phyloP scores from a whole-genome alignment of 2,329 filamentous ascomycete species.

The Aureobasidium sp. region DNA sequence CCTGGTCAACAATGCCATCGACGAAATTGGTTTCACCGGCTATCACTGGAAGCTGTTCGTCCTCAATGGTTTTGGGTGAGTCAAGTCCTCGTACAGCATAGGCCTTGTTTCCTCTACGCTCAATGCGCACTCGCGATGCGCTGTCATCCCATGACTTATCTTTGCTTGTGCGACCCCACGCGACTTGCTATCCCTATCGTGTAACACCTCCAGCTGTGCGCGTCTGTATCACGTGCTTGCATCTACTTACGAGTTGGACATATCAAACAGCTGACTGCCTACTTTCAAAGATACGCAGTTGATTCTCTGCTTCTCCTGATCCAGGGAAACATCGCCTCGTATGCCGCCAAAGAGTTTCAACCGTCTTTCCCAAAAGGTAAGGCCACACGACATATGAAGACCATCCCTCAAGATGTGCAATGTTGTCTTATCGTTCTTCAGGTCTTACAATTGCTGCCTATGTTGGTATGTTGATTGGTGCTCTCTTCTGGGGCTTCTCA shows the following conservation, averaged over 20 bases:
- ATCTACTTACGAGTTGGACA: neutral
- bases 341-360: conserved; percentile 52
- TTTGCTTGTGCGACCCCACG: neutral
- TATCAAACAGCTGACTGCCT: neutral
- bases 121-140: conserved; percentile 27
- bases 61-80: conserved; percentile 52
- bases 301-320: conserved; percentile 51
- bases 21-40: conserved; percentile 45
- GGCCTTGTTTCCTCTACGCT: too few relatives aligned
- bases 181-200: neutral
- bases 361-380: conserved; percentile 38
- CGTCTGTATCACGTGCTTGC: neutral
- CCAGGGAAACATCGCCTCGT: conserved; percentile 53
- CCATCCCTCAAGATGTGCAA: too few relatives aligned
- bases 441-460: conserved; percentile 51
- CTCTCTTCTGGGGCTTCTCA: conserved; percentile 59
- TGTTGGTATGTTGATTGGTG: conserved; percentile 46
- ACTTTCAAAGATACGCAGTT: conserved; percentile 32
- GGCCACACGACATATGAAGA: neutral
- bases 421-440: neutral
- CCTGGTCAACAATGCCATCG: conserved; percentile 57
- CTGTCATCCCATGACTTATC: neutral
- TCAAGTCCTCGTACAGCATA: neutral
- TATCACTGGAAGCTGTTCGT: conserved; percentile 53
- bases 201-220: neutral